Evolutionary conservation across 768 basidiomycete species (phyloP), one percentile per base, ranked within the genome.

Genomic region (Leucosporidium creatinivorum): DNA sequence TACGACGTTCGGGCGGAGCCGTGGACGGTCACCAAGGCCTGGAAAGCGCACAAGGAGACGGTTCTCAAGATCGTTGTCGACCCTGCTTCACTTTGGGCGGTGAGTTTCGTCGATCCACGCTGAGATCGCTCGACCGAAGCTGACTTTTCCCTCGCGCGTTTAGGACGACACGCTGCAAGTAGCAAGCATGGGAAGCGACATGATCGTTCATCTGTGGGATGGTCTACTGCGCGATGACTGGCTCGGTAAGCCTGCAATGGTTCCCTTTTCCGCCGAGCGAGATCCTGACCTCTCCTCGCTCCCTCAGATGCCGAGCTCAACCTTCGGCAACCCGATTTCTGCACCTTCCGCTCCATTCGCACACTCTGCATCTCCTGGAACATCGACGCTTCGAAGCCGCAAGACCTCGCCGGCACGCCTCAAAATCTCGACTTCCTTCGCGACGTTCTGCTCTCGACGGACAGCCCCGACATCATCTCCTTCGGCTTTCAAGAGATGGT

Each of bases 401-500:
- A 88, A 55, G 80, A 86, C 10, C 81, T 98, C 12, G 77, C 76
- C 0, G 63, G 85, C 26, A 83, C 84, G n/a, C 75, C 82, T 3
- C 85, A 84, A n/a, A 97, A 93, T 76, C 79, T 84, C 65, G 84
- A 81, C 65, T 93, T 97, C 81, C 80, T 99, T n/a, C 80, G 83
- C n/a, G 83, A 91, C 26, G 85, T 84, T 3, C 81, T 98, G 17
- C 81, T 78, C 6, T 89, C 86, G 73, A 85, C 87, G 48, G 85
- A 89, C 18, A 73, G 78, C 17, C 89, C 94, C 4, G 93, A 97
- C 70, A 87, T 98, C 73, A 88, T 99, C 70, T 84, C 86, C 6
- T 94, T 99, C 73, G 93, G 93, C 2, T 88, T 98, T 78, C 94
- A 99, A 78, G 94, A 98, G 79, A 84, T 97, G 49, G 69, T 64